Evolutionary conservation across 768 basidiomycete genomes (phyloP).

Genomic region (Tubosaeta brunneosetosa): DNA sequence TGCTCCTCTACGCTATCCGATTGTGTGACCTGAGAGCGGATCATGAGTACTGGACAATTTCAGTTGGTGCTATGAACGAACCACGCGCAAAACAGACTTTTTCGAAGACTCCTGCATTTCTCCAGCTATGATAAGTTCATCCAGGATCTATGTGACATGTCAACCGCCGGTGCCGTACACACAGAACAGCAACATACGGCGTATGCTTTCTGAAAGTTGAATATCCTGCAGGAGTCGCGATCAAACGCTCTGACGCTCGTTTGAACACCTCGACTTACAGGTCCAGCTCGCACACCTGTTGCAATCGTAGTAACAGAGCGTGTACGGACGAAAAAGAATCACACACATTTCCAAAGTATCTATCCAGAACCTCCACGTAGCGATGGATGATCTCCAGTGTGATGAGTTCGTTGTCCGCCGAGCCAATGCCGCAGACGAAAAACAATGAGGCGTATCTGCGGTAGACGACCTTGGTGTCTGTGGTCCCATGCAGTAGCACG

Average conservation of each 20-base stretch:
- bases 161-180: neutral
- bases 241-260: neutral
- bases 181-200: constrained; percentile 44
- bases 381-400: constrained; percentile 92
- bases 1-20: constrained; percentile 82
- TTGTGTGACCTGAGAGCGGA: constrained; percentile 63
- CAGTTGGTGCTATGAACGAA: constrained; percentile 19
- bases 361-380: constrained; percentile 83
- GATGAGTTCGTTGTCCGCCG: constrained; percentile 85
- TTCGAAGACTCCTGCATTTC: constrained; percentile 93
- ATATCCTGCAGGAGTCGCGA: constrained; percentile 58
- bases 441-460: constrained; percentile 93
- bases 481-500: neutral
- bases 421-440: constrained; percentile 85
- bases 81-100: constrained; percentile 59
- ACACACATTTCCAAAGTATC: constrained; percentile 49
- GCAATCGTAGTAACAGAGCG: neutral
- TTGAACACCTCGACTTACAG: constrained; percentile 47
- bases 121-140: constrained; percentile 90
- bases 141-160: constrained; percentile 56
- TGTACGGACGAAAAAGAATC: neutral
- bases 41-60: constrained; percentile 11
- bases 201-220: constrained; percentile 97
- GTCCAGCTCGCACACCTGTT: constrained; percentile 85
- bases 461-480: constrained; percentile 87